phyloP scores from a whole-genome alignment of 768 basidiomycete species.

The Lactifluus pinguis region DNA sequence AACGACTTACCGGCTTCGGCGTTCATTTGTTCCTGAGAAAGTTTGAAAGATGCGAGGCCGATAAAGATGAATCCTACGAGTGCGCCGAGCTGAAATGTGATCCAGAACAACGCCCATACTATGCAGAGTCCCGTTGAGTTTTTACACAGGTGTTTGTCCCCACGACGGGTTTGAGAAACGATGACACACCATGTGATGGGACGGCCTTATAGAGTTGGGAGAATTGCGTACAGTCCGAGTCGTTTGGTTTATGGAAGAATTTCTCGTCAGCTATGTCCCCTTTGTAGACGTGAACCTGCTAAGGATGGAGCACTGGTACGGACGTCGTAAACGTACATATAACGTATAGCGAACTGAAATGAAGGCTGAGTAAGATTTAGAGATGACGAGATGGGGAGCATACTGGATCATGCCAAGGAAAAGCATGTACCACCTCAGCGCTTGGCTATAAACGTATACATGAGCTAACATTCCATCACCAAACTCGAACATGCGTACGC shows the following conservation, averaged over 20 bases:
- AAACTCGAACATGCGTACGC: constrained; percentile 42
- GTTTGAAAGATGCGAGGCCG: constrained; percentile 72
- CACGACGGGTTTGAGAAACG: not conserved
- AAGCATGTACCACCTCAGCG: constrained; percentile 75
- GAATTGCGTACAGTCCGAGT: constrained; percentile 90
- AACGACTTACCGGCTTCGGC: constrained; percentile 57
- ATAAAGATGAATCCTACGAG: constrained; percentile 72
- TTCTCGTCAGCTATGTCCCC: constrained; percentile 94
- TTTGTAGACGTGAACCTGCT: constrained; percentile 23
- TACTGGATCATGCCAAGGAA: constrained; percentile 84
- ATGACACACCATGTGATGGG: constrained; percentile 56
- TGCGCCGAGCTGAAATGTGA: constrained; percentile 64
- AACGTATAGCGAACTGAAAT: constrained; percentile 66
- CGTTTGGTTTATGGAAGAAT: constrained; percentile 90
- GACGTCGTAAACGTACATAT: constrained; percentile 49
- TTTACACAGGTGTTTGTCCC: not conserved
- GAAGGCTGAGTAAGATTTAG: constrained; percentile 7
- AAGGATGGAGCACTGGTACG: not conserved
- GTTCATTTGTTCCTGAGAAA: constrained; percentile 51
- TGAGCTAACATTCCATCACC: constrained; percentile 2
- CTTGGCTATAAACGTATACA: constrained; percentile 41
- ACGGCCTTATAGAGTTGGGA: constrained; percentile 61
- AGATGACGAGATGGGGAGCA: constrained; percentile 11
- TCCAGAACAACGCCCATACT: constrained; percentile 88
- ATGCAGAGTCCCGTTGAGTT: not conserved